phyloP scores from a whole-genome alignment of 169 alveolate genomes.

The Plasmodium berghei region DNA sequence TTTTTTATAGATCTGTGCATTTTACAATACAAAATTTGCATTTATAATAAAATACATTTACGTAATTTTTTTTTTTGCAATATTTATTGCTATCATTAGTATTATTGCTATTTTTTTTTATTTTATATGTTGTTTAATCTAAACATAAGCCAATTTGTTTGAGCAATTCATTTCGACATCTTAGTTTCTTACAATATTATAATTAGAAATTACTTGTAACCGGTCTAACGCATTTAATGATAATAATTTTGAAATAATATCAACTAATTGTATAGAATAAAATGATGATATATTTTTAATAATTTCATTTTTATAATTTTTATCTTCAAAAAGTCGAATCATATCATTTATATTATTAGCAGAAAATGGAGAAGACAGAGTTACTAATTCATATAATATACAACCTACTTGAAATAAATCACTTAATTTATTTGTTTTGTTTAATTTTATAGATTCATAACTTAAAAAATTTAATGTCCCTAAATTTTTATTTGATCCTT shows the following conservation, averaged over 20 bases:
- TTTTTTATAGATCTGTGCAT: too few relatives aligned
- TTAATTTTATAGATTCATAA: conserved; percentile 68
- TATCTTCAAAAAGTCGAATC: conserved; percentile 63
- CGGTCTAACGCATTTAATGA: conserved; percentile 53
- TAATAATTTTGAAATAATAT: conserved; percentile 44
- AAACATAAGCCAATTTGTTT: conserved; percentile 5
- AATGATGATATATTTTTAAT: conserved; percentile 45
- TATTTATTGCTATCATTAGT: too few relatives aligned
- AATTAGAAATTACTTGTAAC: conserved; percentile 40
- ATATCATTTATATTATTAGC: conserved; percentile 48
- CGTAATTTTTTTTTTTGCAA: too few relatives aligned
- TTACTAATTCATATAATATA: conserved; percentile 79
- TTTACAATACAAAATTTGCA: too few relatives aligned
- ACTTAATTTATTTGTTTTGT: conserved; percentile 61
- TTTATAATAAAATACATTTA: too few relatives aligned
- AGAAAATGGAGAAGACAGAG: conserved; percentile 78
- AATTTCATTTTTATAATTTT: conserved; percentile 65
- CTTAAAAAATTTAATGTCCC: conserved; percentile 71
- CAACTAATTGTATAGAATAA: conserved; percentile 48
- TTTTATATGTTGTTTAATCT: too few relatives aligned
- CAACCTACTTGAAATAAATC: conserved; percentile 83
- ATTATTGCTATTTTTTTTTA: too few relatives aligned
- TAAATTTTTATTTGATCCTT: conserved; percentile 59
- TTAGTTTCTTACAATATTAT: conserved; percentile 19
- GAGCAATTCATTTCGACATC: background rate